Percentiles rank a stretch among this genome's conserved stretches.
Conservation (phyloP, 2,329 filamentous ascomycete genomes). For the Cercospora brassicicola region DNA sequence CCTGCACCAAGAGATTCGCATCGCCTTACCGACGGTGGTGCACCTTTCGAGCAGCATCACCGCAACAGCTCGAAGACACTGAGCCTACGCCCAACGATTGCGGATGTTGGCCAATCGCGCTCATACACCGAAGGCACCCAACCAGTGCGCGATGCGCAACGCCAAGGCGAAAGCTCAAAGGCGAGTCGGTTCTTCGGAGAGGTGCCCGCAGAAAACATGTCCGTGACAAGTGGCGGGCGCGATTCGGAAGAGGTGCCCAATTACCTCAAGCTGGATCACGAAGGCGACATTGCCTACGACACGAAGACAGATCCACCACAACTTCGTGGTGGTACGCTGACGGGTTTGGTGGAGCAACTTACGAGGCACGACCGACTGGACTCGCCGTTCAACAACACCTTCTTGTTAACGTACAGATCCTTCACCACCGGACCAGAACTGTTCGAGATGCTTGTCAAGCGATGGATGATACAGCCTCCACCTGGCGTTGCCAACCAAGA, state of each 20-base stretch:
- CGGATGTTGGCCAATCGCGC: slow-evolving; percentile 59
- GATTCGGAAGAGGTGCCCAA: slow-evolving; percentile 75
- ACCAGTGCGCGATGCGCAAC: slow-evolving; percentile 24
- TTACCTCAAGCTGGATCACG: slow-evolving; percentile 82
- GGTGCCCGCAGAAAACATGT: slow-evolving; percentile 42
- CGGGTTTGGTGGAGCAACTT: slow-evolving; percentile 88
- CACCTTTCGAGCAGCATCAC: slow-evolving; percentile 34
- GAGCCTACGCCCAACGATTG: slow-evolving; percentile 54
- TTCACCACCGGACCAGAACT: slow-evolving; percentile 89
- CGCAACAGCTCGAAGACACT: slow-evolving; percentile 37
- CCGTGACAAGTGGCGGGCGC: slow-evolving; percentile 40
- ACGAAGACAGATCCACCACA: slow-evolving; percentile 71
- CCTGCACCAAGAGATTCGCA: slow-evolving; percentile 28
- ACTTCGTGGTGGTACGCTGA: slow-evolving; percentile 84
- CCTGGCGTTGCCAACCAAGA: slow-evolving; percentile 73
- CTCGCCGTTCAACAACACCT: slow-evolving; percentile 94
- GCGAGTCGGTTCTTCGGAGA: slow-evolving; percentile 55
- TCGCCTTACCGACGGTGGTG: slow-evolving; percentile 40
- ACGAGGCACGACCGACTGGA: slow-evolving; percentile 95
- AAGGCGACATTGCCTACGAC: slow-evolving; percentile 87
- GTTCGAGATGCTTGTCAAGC: slow-evolving; percentile 86
- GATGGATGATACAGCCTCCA: slow-evolving; percentile 90
- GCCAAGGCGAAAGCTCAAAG: slow-evolving; percentile 48
- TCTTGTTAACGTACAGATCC: slow-evolving; percentile 92
- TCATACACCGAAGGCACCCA: slow-evolving; percentile 62